phyloP scores from a whole-genome alignment of 768 basidiomycete species.

The Pholiota microspora region DNA sequence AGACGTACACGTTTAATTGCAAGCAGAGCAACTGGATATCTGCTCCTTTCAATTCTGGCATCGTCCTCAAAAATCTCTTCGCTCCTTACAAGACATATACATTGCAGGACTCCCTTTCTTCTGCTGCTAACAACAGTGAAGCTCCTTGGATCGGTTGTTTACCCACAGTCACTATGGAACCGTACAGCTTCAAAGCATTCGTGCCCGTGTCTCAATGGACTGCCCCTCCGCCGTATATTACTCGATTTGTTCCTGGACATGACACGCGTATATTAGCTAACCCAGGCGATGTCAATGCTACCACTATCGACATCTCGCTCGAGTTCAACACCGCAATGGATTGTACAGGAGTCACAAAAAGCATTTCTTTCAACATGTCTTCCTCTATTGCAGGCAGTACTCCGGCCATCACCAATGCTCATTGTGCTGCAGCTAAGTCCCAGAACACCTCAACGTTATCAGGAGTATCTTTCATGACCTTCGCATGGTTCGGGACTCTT shows the following conservation, averaged over 20 bases:
- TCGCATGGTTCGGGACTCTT: conserved; percentile 76
- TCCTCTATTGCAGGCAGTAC: conserved; percentile 58
- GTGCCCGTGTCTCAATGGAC: conserved; percentile 72
- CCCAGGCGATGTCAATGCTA: conserved; percentile 45
- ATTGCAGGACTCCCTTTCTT: conserved; percentile 61
- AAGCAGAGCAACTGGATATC: conserved; percentile 64
- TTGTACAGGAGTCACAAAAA: conserved; percentile 63
- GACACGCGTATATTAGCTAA: conserved; percentile 66
- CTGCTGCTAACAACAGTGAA: conserved; percentile 55
- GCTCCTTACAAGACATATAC: conserved; percentile 81
- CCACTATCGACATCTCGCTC: conserved; percentile 63
- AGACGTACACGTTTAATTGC: conserved; percentile 65
- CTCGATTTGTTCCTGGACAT: conserved; percentile 83
- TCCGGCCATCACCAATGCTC: conserved; percentile 49
- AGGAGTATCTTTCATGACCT: conserved; percentile 57
- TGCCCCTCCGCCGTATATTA: conserved; percentile 67
- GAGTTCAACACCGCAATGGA: conserved; percentile 81
- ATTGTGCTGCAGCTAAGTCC: conserved; percentile 49
- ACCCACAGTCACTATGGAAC: conserved; percentile 57
- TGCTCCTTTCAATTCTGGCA: conserved; percentile 67
- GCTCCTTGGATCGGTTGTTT: conserved; percentile 80
- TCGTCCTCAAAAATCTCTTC: conserved; percentile 68
- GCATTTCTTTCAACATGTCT: conserved; percentile 66
- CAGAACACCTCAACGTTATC: conserved; percentile 48
- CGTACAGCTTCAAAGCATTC: conserved; percentile 79